These are phyloP conservation scores for Mytilinidion resinicola DNA, from an alignment of 495 filamentous ascomycete genomes.

Conservation along the genomic window DNA sequence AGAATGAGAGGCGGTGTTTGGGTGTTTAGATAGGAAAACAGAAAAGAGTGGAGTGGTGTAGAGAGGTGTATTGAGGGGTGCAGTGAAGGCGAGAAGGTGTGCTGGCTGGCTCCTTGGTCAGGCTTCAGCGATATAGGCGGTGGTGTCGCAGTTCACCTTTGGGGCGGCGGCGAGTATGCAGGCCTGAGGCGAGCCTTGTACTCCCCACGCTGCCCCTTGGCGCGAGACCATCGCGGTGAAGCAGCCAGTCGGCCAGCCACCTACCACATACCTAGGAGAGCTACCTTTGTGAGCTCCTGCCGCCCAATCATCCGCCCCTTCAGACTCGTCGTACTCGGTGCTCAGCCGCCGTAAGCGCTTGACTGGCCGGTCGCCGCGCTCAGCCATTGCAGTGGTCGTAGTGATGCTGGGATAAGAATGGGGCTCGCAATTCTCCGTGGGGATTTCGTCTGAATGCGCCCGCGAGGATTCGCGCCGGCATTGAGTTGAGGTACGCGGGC, in stretches of 20 bases:
- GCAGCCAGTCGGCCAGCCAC: conserved; percentile 9
- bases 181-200: conserved; percentile 16
- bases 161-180: conserved; percentile 3
- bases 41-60: neutral
- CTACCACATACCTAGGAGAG: conserved; percentile 23
- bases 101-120: conserved; percentile 6
- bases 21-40: conserved; percentile 10
- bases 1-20: conserved; percentile 2
- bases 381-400: conserved; percentile 9
- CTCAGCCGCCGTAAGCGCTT: conserved; percentile 43
- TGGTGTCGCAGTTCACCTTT: neutral
- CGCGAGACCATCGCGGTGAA: neutral
- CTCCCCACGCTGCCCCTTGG: conserved; percentile 13
- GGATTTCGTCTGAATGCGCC: conserved; percentile 4
- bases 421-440: neutral
- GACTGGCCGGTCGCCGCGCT: conserved; percentile 32
- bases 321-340: conserved; percentile 40
- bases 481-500: neutral
- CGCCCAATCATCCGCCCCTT: conserved; percentile 36
- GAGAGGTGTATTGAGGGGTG: neutral
- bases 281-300: conserved; percentile 6
- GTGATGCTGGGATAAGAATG: conserved; percentile 5
- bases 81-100: conserved; percentile 1
- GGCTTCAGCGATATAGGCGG: conserved; percentile 3
- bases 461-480: neutral